Percentiles rank a stretch among this genome's conserved stretches.
Conservation (phyloP, 257 asterid species). For the Solanum sitiens region DNA sequence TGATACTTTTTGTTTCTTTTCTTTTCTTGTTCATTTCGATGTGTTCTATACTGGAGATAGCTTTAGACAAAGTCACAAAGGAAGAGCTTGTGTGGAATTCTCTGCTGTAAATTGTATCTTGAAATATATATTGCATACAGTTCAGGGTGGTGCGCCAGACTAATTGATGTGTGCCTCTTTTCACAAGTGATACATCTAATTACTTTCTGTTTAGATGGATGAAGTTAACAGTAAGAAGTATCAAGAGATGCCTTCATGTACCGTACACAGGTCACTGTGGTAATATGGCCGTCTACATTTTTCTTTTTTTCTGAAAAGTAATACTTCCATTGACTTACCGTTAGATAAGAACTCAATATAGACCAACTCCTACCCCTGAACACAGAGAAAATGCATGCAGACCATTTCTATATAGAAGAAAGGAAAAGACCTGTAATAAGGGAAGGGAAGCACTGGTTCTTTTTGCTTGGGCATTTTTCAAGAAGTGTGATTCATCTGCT, state of each 20-base stretch:
- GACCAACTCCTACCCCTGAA: background rate
- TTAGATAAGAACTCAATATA: background rate
- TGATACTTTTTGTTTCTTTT: background rate
- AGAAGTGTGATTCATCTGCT: conserved; percentile 96
- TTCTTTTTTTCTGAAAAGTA: background rate
- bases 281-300: background rate
- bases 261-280: background rate
- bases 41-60: background rate
- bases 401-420: background rate
- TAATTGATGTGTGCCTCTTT: background rate
- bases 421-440: conserved; percentile 59
- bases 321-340: background rate
- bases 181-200: background rate
- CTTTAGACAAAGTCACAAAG: background rate
- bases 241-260: background rate
- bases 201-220: background rate
- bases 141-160: background rate
- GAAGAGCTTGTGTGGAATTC: background rate
- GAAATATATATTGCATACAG: background rate
- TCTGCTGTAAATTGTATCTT: background rate
- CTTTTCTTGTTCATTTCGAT: background rate
- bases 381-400: background rate
- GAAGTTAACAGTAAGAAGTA: background rate
- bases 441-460: conserved; percentile 81
- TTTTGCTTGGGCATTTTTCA: conserved; percentile 93